Evolutionary conservation across 2,329 filamentous ascomycete species (phyloP), one percentile per base, ranked within the genome.

Genomic region (Epichloe aotearoae): DNA sequence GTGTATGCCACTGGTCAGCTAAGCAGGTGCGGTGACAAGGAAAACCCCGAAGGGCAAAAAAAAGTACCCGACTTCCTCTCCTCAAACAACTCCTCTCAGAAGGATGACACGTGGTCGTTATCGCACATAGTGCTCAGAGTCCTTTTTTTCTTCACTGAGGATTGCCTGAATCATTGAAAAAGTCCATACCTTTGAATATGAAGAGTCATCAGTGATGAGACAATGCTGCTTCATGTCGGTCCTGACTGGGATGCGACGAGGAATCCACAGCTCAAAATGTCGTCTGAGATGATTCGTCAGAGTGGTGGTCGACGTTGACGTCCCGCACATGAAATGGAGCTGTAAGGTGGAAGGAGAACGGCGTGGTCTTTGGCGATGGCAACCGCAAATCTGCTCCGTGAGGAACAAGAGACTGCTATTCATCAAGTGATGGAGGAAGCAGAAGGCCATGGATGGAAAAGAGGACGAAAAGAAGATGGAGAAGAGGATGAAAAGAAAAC

Each of bases 11-110:
- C 44, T 17, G 26, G 44, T 46, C 33, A 33, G n/a, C 44, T 46
- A 37, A 46, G 44, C 33, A 38, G 44, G 44, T 46, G 46, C 49
- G 48, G 45, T 54, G 51, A 26, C 47, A 50, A 52, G 51, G 42
- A 52, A 52, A 52, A 50, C 41, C 46, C 34, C 34, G 20, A 50
- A 50, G 47, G 51, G 51, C 34, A 52, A 52, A 52, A 49, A 53
- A 53, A 23, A 46, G 49, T 34, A 51, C 52, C 45, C 46, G 49
- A 47, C 49, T 53, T 38, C 39, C 41, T 33, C 46, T 37, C 46
- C 40, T 44, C 37, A 45, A 44, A 50, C 15, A 51, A 51, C 5
- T 34, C 41, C 46, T 50, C 50, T 49, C 46, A 36, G 50, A 53
- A 53, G 49, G 51, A 34, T 45, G 42, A 45, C 42, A 26, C 1